Evolutionary conservation across 352 stramenopile species (phyloP).

Genomic region (Phytophthora lateralis): DNA sequence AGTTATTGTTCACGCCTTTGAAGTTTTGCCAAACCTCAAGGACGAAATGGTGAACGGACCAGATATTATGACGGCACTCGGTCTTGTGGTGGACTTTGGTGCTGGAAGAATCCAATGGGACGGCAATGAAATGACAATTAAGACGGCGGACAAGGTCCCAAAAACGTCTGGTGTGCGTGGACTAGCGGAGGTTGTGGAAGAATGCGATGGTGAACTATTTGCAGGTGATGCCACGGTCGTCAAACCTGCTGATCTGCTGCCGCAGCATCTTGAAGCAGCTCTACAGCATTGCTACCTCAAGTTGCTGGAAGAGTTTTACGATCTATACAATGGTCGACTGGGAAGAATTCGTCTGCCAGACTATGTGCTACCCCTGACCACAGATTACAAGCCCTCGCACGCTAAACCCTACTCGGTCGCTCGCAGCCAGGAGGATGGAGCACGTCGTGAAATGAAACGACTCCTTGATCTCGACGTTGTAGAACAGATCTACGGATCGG

Average conservation of each 20-base stretch:
- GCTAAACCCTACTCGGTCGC: constrained; percentile 2
- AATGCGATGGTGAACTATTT: background rate
- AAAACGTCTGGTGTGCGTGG: no score
- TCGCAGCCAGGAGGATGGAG: constrained; percentile 9
- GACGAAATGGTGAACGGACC: constrained; percentile 1
- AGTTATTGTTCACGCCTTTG: constrained; percentile 17
- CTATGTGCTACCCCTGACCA: constrained; percentile 16
- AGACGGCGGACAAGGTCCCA: no score
- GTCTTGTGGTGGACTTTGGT: background rate
- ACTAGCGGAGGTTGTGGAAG: background rate
- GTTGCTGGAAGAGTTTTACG: constrained; percentile 4
- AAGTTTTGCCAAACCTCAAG: background rate
- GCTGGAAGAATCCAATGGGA: background rate
- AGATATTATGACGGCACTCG: constrained; percentile 5
- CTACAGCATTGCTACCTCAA: constrained; percentile 9
- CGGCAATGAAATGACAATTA: no score
- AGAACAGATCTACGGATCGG: constrained; percentile 16
- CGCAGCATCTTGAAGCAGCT: background rate
- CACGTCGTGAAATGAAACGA: constrained; percentile 5
- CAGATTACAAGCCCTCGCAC: constrained; percentile 7
- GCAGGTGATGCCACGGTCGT: background rate
- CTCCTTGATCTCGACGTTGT: constrained; percentile 4
- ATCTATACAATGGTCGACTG: constrained; percentile 1
- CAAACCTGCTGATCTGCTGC: constrained; percentile 4
- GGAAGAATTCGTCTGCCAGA: background rate